Conservation (phyloP, 1,284 basidiomycete genomes). For the Heterobasidion annosum region DNA sequence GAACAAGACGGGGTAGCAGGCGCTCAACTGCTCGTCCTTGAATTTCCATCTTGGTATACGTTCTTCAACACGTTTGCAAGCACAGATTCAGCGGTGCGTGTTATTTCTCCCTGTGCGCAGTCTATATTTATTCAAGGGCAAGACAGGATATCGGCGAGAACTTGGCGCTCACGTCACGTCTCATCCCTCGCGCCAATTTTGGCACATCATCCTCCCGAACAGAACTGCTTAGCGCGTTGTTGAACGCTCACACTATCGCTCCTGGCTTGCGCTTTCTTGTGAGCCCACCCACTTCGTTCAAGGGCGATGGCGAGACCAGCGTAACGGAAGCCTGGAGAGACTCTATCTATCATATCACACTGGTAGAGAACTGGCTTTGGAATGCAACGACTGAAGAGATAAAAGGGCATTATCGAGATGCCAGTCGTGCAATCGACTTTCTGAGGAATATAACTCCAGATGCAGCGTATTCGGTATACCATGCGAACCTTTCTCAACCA, state of each 20-base stretch:
- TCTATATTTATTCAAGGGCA: background rate
- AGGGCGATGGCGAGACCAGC: constrained; percentile 13
- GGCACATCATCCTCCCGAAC: constrained; percentile 17
- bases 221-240: constrained; percentile 26
- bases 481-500: background rate
- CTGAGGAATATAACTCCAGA: constrained; percentile 16
- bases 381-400: constrained; percentile 16
- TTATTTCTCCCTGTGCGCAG: constrained; percentile 17
- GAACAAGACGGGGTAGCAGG: constrained; percentile 18
- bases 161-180: constrained; percentile 31
- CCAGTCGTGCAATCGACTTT: constrained; percentile 12
- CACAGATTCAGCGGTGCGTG: constrained; percentile 8
- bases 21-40: constrained; percentile 19
- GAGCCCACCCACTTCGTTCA: constrained; percentile 16
- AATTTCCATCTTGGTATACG: constrained; percentile 26
- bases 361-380: constrained; percentile 15
- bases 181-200: constrained; percentile 30
- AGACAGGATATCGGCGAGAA: constrained; percentile 23
- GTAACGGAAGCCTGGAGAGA: constrained; percentile 18
- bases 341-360: constrained; percentile 17
- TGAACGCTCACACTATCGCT: constrained; percentile 17
- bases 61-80: constrained; percentile 30
- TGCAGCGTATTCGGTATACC: constrained; percentile 6
- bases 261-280: constrained; percentile 16
- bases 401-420: constrained; percentile 9